Evolutionary conservation across 768 basidiomycete genomes (phyloP), one percentile per base, ranked within the genome.

Genomic region (Butyriboletus loyo): DNA sequence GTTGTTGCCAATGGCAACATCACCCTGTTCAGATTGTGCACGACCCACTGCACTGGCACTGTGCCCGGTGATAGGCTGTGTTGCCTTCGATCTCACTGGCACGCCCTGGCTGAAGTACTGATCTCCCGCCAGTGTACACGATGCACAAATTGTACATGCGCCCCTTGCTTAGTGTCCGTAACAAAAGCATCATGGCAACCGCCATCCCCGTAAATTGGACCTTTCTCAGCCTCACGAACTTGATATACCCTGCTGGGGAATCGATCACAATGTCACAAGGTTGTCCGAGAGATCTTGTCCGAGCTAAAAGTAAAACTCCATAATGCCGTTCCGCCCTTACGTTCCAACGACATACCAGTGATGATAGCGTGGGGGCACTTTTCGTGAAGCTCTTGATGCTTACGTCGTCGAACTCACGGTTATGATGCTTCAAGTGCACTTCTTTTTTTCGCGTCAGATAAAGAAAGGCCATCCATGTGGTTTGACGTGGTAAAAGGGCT

Each of bases 1-100:
- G 42, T 32, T n/a, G 55, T 61, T 52, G 46, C 43, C 47, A 48
- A 46, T 52, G 55, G 44, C 60, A 52, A 53, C 52, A 27, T 46
- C 31, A 42, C 15, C 28, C 50, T 31, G 22, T 41, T 40, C 19
- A 32, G 14, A 38, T 32, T 25, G 24, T 34, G 38, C 34, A 17
- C 49, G 22, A 24, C 43, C n/a, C 36, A 34, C 56, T n/a, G 14
- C n/a, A 25, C 50, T 44, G 35, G 25, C 42, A 32, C 21, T 41
- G 36, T 24, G 32, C 30, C 17, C 54, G 55, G 57, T 46, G 61
- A 53, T 66, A 27, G 35, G 27, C 27, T 22, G 9, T 35, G 27
- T 39, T 49, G 21, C 30, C 34, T 38, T 47, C 61, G 37, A 54
- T 55, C 40, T 57, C 34, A 30, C 36, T 24, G 24, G 40, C 45